A percentile compares a stretch with the other conserved stretches of the same genome.
phyloP scores from a whole-genome alignment of 306 rosid species.

The Biancaea sappan region DNA sequence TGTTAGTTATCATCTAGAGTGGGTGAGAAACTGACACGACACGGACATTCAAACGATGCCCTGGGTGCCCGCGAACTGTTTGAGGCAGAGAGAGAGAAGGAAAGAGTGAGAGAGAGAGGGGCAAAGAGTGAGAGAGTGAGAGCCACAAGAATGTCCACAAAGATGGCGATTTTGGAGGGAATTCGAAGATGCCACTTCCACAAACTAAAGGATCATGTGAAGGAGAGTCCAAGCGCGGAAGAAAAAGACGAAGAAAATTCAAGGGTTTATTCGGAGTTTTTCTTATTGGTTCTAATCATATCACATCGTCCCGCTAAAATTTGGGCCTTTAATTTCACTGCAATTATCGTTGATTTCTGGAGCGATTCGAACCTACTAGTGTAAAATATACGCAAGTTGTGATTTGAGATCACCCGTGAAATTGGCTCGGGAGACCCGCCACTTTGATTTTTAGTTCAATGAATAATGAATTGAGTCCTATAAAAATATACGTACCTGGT shows the following conservation, averaged over 20 bases:
- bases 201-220: constrained; percentile 28
- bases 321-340: neutral
- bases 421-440: neutral
- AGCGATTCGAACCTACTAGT: neutral
- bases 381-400: neutral
- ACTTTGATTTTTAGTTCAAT: neutral
- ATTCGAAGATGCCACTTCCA: constrained; percentile 39
- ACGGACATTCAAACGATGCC: neutral
- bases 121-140: constrained; percentile 35
- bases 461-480: neutral
- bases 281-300: neutral
- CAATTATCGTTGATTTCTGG: neutral
- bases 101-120: constrained; percentile 20
- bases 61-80: constrained; percentile 26
- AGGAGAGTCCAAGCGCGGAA: constrained; percentile 27
- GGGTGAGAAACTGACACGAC: neutral
- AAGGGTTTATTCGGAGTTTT: neutral
- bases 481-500: constrained; percentile 16
- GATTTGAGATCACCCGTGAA: neutral
- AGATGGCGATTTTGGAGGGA: constrained; percentile 70
- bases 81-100: neutral
- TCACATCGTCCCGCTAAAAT: constrained; percentile 1
- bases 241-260: constrained; percentile 19
- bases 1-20: no score
- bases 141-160: constrained; percentile 57